These are phyloP conservation scores for Chrysochromulina parva DNA, from an alignment of 78 protist genomes.

Conservation along the genomic window DNA sequence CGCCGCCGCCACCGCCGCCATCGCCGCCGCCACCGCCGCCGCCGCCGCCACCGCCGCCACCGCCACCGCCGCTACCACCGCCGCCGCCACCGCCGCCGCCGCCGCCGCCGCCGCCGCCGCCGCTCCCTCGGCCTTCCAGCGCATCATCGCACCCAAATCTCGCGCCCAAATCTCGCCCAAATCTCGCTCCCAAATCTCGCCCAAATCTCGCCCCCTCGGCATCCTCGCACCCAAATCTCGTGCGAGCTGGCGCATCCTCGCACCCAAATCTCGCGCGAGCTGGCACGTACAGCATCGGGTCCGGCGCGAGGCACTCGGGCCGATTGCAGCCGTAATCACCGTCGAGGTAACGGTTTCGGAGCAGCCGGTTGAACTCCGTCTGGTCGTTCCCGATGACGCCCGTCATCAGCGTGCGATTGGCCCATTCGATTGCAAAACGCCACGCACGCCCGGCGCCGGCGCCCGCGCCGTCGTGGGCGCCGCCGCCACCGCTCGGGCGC, in stretches of 20 bases:
- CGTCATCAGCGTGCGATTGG: neutral
- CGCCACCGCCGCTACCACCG: no score
- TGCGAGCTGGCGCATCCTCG: neutral
- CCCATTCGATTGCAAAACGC: neutral
- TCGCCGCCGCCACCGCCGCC: no score
- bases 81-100: neutral
- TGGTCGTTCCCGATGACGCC: neutral
- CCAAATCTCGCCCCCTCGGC: no score
- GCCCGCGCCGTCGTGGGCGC: no score
- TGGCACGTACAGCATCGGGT: neutral
- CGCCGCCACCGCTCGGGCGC: no score
- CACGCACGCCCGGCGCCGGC: neutral
- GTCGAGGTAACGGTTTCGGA: neutral
- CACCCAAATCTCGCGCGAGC: neutral
- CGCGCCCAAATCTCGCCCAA: no score
- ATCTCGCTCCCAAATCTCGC: no score
- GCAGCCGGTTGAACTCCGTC: slow-evolving; percentile 12
- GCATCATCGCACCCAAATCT: neutral
- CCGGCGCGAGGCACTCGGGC: neutral
- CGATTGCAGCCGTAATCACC: neutral
- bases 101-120: neutral
- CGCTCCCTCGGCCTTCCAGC: neutral
- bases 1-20: no score
- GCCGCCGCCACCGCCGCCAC: no score
- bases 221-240: neutral